Evolutionary conservation across 352 stramenopile genomes (phyloP), one percentile per base, ranked within the genome.

Genomic region (Globisporangium splendens): DNA sequence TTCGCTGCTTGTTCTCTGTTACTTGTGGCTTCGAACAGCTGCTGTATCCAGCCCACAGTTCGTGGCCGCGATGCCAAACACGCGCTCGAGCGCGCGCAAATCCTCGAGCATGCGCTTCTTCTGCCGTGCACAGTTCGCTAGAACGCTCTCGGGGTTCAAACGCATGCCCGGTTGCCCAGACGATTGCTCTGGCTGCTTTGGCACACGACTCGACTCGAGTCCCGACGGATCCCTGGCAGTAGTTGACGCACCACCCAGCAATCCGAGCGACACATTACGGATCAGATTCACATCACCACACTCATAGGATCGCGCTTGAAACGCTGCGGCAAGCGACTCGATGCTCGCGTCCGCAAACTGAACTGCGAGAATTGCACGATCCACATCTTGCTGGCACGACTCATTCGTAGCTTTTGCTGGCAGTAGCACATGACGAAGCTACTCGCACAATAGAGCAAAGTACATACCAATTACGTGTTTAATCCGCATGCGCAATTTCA

Each of bases 111-210:
- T 39, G 50, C 53, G 59, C 13, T 50, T 49, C 42, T 72, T 73
- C 54, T 79, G 70, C n/a, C 54, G 56, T 13, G 59, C 64, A 21
- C 57, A 78, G 56, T 69, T 77, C 8, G 56, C 62, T 38, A 81
- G 44, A 8, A 79, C 46, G 17, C 50, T 62, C 21, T 81, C 65
- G 13, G 64, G 15, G 18, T 33, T 65, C 35, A 54, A 8, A 35
- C 39, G 54, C 0, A 21, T 20, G 8, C 18, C 24, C 10, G 15
- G 14, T n/a, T 8, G 18, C 24, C 17, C 6, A 43, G 13, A 8
- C 20, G 17, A 8, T n/a, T 14, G 33, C 13, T 8, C 3, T 59
- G 8, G 18, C 11, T 31, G 17, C 28, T 6, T 35, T 35, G 28
- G 28, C 5, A 35, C 28, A 8, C 24, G 24, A 5, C 24, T 31